Conservation (phyloP, 2,329 filamentous ascomycete genomes). For the Aspergillus pseudoviridinutans region DNA sequence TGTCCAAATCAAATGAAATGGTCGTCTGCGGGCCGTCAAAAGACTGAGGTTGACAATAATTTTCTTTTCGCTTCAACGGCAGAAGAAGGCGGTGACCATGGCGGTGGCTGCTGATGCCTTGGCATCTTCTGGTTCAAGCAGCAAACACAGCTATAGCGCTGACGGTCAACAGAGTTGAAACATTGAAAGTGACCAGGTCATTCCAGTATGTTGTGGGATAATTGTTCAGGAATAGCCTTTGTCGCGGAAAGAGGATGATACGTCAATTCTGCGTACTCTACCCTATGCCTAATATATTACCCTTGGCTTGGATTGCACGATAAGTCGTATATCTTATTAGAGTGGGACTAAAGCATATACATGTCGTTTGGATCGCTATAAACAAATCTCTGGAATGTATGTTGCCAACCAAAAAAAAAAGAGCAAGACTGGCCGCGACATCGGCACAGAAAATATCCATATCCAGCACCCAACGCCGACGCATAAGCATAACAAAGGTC, state of each 20-base stretch:
- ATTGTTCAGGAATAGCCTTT: neutral
- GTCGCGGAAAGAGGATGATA: neutral
- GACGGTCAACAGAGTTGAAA: neutral
- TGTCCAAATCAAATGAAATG: neutral
- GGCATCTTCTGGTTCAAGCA: neutral
- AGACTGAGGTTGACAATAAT: conserved; percentile 22
- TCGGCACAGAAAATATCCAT: conserved; percentile 6
- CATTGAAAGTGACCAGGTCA: neutral
- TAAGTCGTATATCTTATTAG: neutral
- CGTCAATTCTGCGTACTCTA: neutral
- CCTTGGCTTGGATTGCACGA: neutral
- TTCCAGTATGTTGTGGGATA: neutral
- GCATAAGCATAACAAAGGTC: neutral
- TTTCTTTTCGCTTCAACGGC: conserved; percentile 27
- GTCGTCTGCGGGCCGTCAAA: neutral
- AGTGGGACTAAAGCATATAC: neutral
- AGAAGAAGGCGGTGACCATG: conserved; percentile 25
- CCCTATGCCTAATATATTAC: neutral
- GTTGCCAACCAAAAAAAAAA: neutral
- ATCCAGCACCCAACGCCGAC: neutral
- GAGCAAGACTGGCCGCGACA: neutral
- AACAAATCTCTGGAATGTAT: neutral
- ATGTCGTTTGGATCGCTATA: neutral
- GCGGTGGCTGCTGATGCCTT: conserved; percentile 19
- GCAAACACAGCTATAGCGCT: neutral